Conservation (phyloP, 192 early-diverging fungal species). For the Coemansia pectinata region DNA sequence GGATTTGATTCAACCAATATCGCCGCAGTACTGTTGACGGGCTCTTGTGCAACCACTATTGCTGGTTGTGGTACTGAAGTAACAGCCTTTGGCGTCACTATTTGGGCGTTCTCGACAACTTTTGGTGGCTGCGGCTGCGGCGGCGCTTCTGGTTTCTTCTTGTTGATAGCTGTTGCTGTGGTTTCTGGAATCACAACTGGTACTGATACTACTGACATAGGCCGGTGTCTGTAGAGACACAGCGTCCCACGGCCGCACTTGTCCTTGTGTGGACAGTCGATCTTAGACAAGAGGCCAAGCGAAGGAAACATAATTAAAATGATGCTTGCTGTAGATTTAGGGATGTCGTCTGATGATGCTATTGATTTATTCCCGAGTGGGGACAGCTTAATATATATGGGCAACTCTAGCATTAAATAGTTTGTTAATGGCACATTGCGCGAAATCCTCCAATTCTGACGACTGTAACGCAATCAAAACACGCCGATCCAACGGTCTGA, state of each 20-base stretch:
- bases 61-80: neutral
- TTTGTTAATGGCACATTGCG: too few species aligned
- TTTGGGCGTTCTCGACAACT: neutral
- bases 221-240: slow-evolving; percentile 28
- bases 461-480: too few species aligned
- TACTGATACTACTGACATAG: neutral
- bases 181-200: neutral
- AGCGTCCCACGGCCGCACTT: slow-evolving; percentile 29
- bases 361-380: too few species aligned
- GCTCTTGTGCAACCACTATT: neutral
- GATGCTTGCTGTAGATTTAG: neutral
- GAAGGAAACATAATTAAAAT: slow-evolving; percentile 39
- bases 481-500: too few species aligned
- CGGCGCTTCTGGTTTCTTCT: neutral
- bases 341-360: too few species aligned
- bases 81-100: neutral
- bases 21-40: neutral
- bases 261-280: slow-evolving; percentile 35
- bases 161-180: neutral
- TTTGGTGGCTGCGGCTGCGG: neutral
- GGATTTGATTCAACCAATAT: neutral
- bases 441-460: too few species aligned
- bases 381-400: too few species aligned
- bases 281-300: slow-evolving; percentile 23
- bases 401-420: too few species aligned